Base-by-base conservation (phyloP, 2,329 filamentous ascomycete genomes). In the Arachnopeziza araneosa region DNA sequence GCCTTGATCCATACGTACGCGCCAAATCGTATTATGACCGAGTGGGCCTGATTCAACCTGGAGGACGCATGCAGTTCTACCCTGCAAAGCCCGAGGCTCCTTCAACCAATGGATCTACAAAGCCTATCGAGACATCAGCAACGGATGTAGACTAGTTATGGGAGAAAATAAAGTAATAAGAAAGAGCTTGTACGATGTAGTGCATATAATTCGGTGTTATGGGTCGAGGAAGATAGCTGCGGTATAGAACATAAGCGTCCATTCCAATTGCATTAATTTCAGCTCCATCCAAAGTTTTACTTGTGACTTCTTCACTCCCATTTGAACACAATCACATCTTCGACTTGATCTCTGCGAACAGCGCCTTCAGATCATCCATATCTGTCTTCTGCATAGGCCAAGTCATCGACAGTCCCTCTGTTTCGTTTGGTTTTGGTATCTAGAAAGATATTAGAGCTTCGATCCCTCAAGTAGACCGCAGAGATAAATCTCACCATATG, bases 341-440 rank as follows among this genome's bases (percentile, higher is more conserved):
- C 19, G 88, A 77, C 83, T 96, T 96, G 72, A 99, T 80, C 58
- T 96, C 90, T 74, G 93, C 91, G 63, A 83, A 81, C 63, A 96
- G 78, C 64, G 83, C 84, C 81, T 93, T 90, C 69, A 99, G 78
- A 73, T 87, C 83, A 1, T 91, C 90, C 88, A 95, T 96, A 68
- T 96, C 87, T 1, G 83, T 82, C 63, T 79, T 75, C 76, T 90
- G 83, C 64, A 86, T 79, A 22, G 93, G 91, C 95, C 95, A 99
- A 36, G 77, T 74, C 67, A 98, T 81, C 4, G 83, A 85, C 56
- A 99, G 79, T 7, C 95, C 95, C 74, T 98, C 90, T 44, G 80
- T 71, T 69, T 87, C 79, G 70, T 91, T 96, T 56, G 95, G 93
- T 81, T 99, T 99, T 44, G 95, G 95, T 64, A 99, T 99, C 89